phyloP scores from a whole-genome alignment of 2,329 filamentous ascomycete species.

The Macroventuria anomochaeta region DNA sequence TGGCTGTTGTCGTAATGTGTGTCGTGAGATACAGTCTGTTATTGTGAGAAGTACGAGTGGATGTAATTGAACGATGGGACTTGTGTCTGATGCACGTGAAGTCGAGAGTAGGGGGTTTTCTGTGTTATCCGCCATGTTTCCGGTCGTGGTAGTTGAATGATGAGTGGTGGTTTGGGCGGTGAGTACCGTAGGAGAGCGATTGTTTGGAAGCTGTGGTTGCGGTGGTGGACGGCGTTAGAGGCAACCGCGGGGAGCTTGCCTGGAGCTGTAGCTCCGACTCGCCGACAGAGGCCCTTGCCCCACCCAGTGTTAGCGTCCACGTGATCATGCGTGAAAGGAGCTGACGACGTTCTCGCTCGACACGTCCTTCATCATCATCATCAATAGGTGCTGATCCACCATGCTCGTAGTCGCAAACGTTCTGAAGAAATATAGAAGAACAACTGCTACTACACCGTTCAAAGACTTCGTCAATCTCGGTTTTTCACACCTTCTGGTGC shows the following conservation, averaged over 20 bases:
- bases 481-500: neutral
- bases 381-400: neutral
- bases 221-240: constrained; percentile 1
- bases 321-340: neutral
- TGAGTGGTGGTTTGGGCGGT: neutral
- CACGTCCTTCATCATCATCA: neutral
- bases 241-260: constrained; percentile 17
- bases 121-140: constrained; percentile 45
- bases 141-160: neutral
- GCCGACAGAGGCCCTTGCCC: neutral
- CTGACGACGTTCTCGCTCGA: neutral
- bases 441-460: neutral
- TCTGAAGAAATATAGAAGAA: no score
- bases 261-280: neutral
- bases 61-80: constrained; percentile 82
- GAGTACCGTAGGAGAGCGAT: neutral
- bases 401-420: no score
- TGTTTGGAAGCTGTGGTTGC: constrained; percentile 8
- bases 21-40: constrained; percentile 93
- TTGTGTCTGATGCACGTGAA: constrained; percentile 66
- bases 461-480: neutral
- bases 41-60: constrained; percentile 95
- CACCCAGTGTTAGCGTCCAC: neutral
- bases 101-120: constrained; percentile 54
- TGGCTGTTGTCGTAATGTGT: constrained; percentile 75